phyloP scores from a whole-genome alignment of 108 stramenopile species.

The Cylindrotheca fusiformis region DNA sequence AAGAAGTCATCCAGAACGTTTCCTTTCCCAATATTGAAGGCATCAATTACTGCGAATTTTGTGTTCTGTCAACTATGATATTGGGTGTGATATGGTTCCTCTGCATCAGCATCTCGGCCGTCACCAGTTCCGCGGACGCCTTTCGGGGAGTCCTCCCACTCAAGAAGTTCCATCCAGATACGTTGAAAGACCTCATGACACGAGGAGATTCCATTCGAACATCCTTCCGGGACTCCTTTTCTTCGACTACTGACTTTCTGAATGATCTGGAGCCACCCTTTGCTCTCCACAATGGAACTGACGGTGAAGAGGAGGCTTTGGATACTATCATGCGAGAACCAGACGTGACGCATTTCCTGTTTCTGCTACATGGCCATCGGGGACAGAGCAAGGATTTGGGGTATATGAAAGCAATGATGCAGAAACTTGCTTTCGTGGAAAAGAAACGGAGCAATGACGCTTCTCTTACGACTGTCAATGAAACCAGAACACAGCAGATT shows the following conservation, averaged over 20 bases:
- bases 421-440: slow-evolving; percentile 10
- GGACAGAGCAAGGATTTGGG: slow-evolving; percentile 45
- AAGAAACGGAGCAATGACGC: slow-evolving; percentile 9
- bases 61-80: neutral
- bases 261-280: slow-evolving; percentile 16
- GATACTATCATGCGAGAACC: neutral
- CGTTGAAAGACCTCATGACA: neutral
- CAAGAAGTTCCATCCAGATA: neutral
- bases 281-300: neutral
- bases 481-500: neutral
- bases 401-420: slow-evolving; percentile 43
- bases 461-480: neutral
- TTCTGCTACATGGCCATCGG: slow-evolving; percentile 55
- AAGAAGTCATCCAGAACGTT: too few species aligned
- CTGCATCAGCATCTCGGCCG: neutral
- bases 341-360: slow-evolving; percentile 48
- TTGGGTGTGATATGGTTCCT: neutral
- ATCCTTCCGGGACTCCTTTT: neutral
- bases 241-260: slow-evolving; percentile 2
- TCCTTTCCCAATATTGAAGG: neutral
- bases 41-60: neutral
- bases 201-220: neutral
- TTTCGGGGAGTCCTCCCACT: neutral
- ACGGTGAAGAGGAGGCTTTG: neutral
- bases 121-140: neutral